phyloP scores from a whole-genome alignment of 116 monocot species.

The Trichopus zeylanicus region DNA sequence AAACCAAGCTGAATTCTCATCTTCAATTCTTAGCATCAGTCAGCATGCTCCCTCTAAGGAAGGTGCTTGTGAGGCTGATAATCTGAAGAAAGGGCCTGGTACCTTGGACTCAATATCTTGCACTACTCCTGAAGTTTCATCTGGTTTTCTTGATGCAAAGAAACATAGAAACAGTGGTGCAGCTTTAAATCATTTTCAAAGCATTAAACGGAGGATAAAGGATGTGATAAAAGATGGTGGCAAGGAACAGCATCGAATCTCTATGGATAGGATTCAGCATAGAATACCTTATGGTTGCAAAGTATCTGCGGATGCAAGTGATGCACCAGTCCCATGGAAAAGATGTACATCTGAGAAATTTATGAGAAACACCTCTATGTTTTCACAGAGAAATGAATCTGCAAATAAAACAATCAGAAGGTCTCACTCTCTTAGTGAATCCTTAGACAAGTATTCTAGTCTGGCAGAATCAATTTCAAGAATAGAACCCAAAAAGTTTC shows the following conservation, averaged over 20 bases:
- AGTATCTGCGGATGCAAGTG: conserved; percentile 11
- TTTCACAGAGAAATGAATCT: conserved; percentile 1
- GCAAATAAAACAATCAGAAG: conserved; percentile 18
- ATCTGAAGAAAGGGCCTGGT: no score
- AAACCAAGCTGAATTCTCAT: no score
- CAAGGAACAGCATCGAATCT: conserved; percentile 35
- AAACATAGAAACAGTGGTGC: conserved; percentile 2
- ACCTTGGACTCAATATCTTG: no score
- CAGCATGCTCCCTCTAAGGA: no score
- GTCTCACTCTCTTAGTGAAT: conserved; percentile 57
- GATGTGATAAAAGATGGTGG: conserved; percentile 32
- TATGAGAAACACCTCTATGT: conserved; percentile 2
- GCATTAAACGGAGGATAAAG: conserved; percentile 35
- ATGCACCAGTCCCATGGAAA: conserved; percentile 1
- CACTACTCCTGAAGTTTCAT: no score
- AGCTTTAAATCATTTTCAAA: conserved; percentile 14
- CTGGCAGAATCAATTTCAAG: conserved; percentile 39
- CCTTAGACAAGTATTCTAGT: conserved; percentile 52
- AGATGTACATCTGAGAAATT: conserved; percentile 1
- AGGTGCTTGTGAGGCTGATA: no score
- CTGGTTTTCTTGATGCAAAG: no score
- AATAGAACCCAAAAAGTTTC: conserved; percentile 16
- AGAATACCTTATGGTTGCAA: conserved; percentile 70
- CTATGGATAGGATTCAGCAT: conserved; percentile 70
- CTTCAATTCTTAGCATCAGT: no score